Conservation (phyloP, 2,329 filamentous ascomycete genomes). For the Thermothelomyces thermophilus region DNA sequence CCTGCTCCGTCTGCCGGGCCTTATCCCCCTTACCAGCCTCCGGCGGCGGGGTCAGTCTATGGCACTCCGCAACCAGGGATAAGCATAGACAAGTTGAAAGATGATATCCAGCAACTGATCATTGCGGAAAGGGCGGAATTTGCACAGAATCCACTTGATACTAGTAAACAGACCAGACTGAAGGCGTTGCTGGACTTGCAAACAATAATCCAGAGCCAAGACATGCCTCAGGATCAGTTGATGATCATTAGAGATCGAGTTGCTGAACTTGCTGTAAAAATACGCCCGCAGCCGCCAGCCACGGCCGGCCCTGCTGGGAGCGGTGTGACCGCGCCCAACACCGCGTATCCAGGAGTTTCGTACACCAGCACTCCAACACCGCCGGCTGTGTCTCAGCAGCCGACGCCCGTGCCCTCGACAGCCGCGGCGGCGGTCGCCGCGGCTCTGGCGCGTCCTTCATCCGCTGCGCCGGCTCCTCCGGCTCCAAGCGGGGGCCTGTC, state of each 20-base stretch:
- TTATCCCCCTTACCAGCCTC: conserved; percentile 35
- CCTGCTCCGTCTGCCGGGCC: conserved; percentile 33
- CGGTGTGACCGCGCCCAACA: conserved; percentile 11
- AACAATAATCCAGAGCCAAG: conserved; percentile 68
- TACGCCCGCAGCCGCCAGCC: conserved; percentile 36
- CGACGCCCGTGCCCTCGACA: conserved; percentile 32
- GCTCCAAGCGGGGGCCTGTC: conserved; percentile 34
- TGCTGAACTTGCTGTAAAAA: conserved; percentile 63
- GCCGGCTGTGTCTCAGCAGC: conserved; percentile 29
- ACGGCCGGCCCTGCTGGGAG: conserved; percentile 31
- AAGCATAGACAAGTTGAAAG: conserved; percentile 69
- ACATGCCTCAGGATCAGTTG: conserved; percentile 73
- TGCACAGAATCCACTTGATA: conserved; percentile 68
- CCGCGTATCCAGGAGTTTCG: conserved; percentile 6
- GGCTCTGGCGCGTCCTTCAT: conserved; percentile 28
- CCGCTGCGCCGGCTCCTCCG: conserved; percentile 29
- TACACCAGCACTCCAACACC: conserved; percentile 28
- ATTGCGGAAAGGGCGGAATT: conserved; percentile 65
- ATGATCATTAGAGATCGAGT: conserved; percentile 81
- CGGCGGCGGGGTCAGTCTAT: conserved; percentile 30
- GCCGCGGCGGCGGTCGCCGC: conserved; percentile 28
- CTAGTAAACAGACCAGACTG: conserved; percentile 68
- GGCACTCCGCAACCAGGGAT: conserved; percentile 38
- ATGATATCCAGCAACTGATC: conserved; percentile 77
- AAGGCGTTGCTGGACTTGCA: conserved; percentile 83